A percentile compares a stretch with the other conserved stretches of the same genome.
These are phyloP conservation scores for Chrysoporthe puriensis DNA, from an alignment of 2,329 filamentous ascomycete species.

Conservation along the genomic window DNA sequence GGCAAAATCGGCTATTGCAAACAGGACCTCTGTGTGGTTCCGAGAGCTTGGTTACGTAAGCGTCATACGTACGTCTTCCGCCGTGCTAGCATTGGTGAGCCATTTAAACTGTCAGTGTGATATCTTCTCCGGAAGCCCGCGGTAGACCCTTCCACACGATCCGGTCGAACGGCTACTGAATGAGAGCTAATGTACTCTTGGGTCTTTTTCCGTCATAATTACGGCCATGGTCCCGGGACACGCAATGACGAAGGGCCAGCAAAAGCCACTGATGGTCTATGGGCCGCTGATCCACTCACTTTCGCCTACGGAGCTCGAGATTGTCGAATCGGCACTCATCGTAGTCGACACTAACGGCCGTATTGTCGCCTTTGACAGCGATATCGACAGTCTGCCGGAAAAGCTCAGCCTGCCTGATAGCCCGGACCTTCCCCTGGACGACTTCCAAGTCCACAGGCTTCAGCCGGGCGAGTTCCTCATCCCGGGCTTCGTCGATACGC, in stretches of 20 bases:
- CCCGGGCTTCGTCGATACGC: constrained; percentile 67
- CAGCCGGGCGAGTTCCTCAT: constrained; percentile 55
- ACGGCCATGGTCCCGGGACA: background rate
- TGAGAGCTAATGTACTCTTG: too few species aligned
- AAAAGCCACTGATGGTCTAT: constrained; percentile 15
- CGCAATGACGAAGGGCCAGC: background rate
- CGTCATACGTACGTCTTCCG: too few species aligned
- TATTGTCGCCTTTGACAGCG: constrained; percentile 34
- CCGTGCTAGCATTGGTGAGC: too few species aligned
- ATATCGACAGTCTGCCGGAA: constrained; percentile 23
- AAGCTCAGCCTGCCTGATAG: constrained; percentile 23
- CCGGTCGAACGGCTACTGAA: too few species aligned
- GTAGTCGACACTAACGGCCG: constrained; percentile 33
- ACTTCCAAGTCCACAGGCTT: constrained; percentile 38
- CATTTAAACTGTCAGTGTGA: too few species aligned
- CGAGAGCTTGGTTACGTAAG: too few species aligned
- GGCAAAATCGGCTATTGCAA: too few species aligned
- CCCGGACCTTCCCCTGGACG: constrained; percentile 23
- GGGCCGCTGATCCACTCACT: constrained; percentile 25
- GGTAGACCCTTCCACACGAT: too few species aligned
- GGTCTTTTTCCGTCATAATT: too few species aligned
- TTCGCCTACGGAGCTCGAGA: constrained; percentile 19
- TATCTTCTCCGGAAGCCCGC: too few species aligned
- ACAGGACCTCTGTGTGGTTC: too few species aligned
- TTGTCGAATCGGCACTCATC: constrained; percentile 25